Percentiles rank a stretch among this genome's conserved stretches.
These are phyloP conservation scores for Fusarium compactum DNA, from an alignment of 2,329 filamentous ascomycete genomes.

Conservation along the genomic window DNA sequence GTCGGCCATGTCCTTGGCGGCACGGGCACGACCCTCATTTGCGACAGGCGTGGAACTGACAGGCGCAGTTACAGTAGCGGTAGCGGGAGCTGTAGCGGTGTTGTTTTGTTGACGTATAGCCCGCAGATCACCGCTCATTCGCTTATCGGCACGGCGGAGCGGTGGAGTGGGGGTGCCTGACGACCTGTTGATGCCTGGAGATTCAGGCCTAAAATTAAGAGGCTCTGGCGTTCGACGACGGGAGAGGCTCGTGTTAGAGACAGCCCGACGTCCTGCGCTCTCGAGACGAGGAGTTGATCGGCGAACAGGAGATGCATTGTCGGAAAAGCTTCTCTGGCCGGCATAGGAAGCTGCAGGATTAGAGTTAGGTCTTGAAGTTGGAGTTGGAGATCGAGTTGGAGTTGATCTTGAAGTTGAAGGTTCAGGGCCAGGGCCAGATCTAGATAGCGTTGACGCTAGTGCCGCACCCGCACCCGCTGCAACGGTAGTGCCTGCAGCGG, in stretches of 20 bases:
- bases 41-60: constrained; percentile 73
- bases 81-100: constrained; percentile 45
- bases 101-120: constrained; percentile 55
- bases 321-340: constrained; percentile 54
- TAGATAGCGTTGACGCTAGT: constrained; percentile 34
- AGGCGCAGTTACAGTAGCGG: constrained; percentile 27
- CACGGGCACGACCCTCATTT: constrained; percentile 87
- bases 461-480: constrained; percentile 31
- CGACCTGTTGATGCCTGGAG: constrained; percentile 63
- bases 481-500: constrained; percentile 21
- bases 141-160: constrained; percentile 75
- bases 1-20: constrained; percentile 89
- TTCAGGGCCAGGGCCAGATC: constrained; percentile 12
- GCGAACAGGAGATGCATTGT: constrained; percentile 45
- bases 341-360: constrained; percentile 15
- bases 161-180: constrained; percentile 69
- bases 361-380: constrained; percentile 26
- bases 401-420: constrained; percentile 27
- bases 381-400: constrained; percentile 31
- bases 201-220: constrained; percentile 70
- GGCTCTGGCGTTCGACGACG: constrained; percentile 67
- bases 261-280: constrained; percentile 54
- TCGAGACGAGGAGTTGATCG: constrained; percentile 44
- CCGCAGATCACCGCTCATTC: constrained; percentile 79
- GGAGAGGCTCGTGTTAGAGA: constrained; percentile 67